Evolutionary conservation across 306 rosid genomes (phyloP).

Genomic region (Geum urbanum): DNA sequence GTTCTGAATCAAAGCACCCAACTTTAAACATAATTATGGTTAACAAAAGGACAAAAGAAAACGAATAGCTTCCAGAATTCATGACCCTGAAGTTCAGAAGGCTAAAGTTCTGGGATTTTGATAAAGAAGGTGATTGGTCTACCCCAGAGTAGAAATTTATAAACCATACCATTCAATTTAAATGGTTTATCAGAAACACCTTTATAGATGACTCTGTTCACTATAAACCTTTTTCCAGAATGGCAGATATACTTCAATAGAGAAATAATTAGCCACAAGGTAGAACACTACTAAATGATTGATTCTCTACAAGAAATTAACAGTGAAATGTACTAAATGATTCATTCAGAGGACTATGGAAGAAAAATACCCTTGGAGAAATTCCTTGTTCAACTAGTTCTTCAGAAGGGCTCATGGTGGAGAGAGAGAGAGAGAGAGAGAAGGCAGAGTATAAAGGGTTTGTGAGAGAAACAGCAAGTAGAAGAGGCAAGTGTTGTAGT

Average conservation of each 20-base stretch:
- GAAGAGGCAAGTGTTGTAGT: background rate
- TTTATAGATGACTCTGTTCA: background rate
- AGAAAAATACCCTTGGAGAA: slow-evolving; percentile 49
- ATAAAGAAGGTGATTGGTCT: background rate
- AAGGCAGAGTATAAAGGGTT: background rate
- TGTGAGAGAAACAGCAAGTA: background rate
- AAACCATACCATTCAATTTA: no score
- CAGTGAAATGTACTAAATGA: slow-evolving; percentile 3
- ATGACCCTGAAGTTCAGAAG: background rate
- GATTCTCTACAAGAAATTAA: background rate
- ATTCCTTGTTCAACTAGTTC: slow-evolving; percentile 54
- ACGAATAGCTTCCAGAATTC: background rate
- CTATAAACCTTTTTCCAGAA: slow-evolving; percentile 2
- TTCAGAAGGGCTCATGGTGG: slow-evolving; percentile 60
- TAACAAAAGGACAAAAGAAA: background rate
- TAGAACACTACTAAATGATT: background rate
- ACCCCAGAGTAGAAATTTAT: background rate
- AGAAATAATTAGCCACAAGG: background rate
- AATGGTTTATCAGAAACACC: background rate
- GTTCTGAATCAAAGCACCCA: slow-evolving; percentile 41
- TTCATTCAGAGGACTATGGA: slow-evolving; percentile 9
- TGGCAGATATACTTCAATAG: slow-evolving; percentile 1
- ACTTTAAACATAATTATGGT: background rate
- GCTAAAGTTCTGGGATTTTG: background rate
- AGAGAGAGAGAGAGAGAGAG: slow-evolving; percentile 6